These are phyloP conservation scores for Fusarium acutatum DNA, from an alignment of 2,329 filamentous ascomycete species.

Conservation along the genomic window DNA sequence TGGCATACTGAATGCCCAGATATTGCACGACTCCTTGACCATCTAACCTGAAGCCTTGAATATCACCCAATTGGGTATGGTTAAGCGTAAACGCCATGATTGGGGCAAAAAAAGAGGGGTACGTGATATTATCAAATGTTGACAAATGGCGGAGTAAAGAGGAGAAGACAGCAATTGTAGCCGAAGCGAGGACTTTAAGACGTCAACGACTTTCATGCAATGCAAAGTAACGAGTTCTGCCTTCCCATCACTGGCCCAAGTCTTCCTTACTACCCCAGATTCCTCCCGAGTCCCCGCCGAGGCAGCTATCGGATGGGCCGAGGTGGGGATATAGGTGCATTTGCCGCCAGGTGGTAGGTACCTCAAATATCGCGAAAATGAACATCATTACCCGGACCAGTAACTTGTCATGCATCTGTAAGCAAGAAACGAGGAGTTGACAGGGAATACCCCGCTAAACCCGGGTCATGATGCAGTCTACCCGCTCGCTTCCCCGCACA, in stretches of 20 bases:
- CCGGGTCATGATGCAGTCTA: background rate
- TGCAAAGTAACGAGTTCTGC: background rate
- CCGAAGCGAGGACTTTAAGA: background rate
- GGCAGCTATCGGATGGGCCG: background rate
- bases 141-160: background rate
- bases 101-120: background rate
- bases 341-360: background rate
- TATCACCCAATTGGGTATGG: background rate
- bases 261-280: background rate
- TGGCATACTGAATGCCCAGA: background rate
- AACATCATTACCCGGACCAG: background rate
- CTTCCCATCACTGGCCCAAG: accelerated
- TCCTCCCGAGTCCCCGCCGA: background rate
- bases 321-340: background rate
- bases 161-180: background rate
- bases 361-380: background rate
- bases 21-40: background rate
- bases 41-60: background rate
- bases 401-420: background rate
- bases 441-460: background rate
- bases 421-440: background rate
- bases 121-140: background rate
- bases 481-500: background rate
- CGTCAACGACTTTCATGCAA: background rate
- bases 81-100: background rate